Evolutionary conservation across 2,329 filamentous ascomycete species (phyloP).

Genomic region (Fusarium denticulatum): DNA sequence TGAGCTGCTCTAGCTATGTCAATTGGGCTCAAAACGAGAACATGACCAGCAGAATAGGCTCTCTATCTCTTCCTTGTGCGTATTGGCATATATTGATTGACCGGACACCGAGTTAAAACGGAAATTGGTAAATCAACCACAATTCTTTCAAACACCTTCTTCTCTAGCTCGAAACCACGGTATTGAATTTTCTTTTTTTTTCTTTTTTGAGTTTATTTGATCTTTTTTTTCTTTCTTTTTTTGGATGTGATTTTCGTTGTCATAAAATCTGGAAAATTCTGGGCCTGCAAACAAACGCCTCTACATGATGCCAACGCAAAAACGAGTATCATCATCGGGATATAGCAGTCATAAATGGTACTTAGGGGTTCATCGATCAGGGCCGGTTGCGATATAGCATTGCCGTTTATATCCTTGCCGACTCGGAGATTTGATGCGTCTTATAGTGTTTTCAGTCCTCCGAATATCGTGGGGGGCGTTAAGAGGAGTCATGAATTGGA

Average conservation of each 20-base stretch:
- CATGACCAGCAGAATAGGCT: neutral
- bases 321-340: conserved; percentile 3
- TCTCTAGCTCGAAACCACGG: conserved; percentile 30
- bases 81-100: conserved; percentile 9
- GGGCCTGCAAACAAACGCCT: conserved; percentile 36
- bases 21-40: neutral
- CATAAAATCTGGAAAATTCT: conserved; percentile 17
- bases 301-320: conserved; percentile 40
- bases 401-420: conserved; percentile 9
- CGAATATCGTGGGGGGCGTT: neutral
- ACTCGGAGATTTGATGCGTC: neutral
- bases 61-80: neutral
- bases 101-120: conserved; percentile 21
- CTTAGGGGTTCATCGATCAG: neutral
- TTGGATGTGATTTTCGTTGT: conserved; percentile 10
- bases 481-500: conserved; percentile 1
- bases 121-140: conserved; percentile 3
- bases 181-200: neutral
- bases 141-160: conserved; percentile 6
- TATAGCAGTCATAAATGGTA: conserved; percentile 24
- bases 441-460: neutral
- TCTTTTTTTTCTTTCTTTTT: neutral
- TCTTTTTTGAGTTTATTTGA: neutral
- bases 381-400: neutral
- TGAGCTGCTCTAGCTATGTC: conserved; percentile 8